phyloP scores from a whole-genome alignment of 352 stramenopile genomes.

The Globisporangium parvum region DNA sequence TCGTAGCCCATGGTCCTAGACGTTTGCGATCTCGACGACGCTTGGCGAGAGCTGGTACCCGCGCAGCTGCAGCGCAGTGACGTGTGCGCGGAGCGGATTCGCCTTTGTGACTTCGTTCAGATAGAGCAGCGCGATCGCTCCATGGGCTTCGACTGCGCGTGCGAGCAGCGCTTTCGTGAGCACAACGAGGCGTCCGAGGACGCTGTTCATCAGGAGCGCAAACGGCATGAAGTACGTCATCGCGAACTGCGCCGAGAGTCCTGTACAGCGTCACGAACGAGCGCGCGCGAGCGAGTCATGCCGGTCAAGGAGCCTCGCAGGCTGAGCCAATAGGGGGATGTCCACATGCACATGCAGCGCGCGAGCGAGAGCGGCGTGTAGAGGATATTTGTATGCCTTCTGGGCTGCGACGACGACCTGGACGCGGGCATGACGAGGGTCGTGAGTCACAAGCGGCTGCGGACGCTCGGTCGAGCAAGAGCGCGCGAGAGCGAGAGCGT shows the following conservation, averaged over 20 bases:
- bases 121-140: conserved; percentile 64
- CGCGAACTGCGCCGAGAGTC: conserved; percentile 59
- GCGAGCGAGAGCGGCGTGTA: neutral
- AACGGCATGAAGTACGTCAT: conserved; percentile 90
- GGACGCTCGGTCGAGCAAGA: no score
- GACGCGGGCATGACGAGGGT: no score
- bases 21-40: conserved; percentile 50
- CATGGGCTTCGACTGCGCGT: conserved; percentile 56
- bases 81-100: conserved; percentile 68
- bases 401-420: conserved; percentile 51
- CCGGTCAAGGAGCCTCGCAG: conserved; percentile 7
- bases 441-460: no score
- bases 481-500: no score
- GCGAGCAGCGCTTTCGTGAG: conserved; percentile 62
- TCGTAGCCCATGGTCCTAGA: conserved; percentile 15
- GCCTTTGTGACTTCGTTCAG: conserved; percentile 74
- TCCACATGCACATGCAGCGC: neutral
- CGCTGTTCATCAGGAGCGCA: conserved; percentile 68
- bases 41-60: conserved; percentile 52
- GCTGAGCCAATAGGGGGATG: neutral
- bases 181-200: conserved; percentile 53
- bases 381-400: conserved; percentile 69
- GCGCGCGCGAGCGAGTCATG: no score
- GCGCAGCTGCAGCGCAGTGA: conserved; percentile 62
- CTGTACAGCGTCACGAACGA: conserved; percentile 15